These are phyloP conservation scores for Lasiodiplodia sp. DNA, from an alignment of 2,329 filamentous ascomycete genomes.

Conservation along the genomic window DNA sequence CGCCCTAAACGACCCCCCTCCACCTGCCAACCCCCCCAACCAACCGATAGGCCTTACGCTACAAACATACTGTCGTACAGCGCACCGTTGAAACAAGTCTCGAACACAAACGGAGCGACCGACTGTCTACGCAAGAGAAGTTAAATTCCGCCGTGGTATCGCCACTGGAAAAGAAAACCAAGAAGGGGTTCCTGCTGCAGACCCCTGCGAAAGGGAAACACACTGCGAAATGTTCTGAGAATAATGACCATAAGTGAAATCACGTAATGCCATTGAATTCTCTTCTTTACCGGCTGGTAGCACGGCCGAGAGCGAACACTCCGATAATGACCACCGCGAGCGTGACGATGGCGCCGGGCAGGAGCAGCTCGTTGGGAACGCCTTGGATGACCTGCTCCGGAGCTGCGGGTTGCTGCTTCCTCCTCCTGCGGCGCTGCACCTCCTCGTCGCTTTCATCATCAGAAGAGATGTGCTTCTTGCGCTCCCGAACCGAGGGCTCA, in stretches of 20 bases:
- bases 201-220: slow-evolving; percentile 1
- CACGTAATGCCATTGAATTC: not conserved
- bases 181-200: not conserved
- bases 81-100: not conserved
- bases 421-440: slow-evolving; percentile 48
- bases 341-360: slow-evolving; percentile 95
- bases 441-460: slow-evolving; percentile 66
- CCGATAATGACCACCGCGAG: slow-evolving; percentile 91
- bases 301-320: slow-evolving; percentile 86
- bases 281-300: slow-evolving; percentile 55
- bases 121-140: slow-evolving; percentile 18
- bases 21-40: not conserved
- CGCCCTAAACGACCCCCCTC: not conserved
- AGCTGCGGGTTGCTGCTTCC: slow-evolving; percentile 55
- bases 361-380: slow-evolving; percentile 90
- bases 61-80: slow-evolving; percentile 5
- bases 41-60: slow-evolving; percentile 6
- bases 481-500: slow-evolving; percentile 56
- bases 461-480: slow-evolving; percentile 54
- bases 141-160: slow-evolving; percentile 20
- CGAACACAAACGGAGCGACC: slow-evolving; percentile 4
- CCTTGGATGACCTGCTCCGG: slow-evolving; percentile 82
- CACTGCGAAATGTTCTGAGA: not conserved
- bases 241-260: slow-evolving; percentile 1
- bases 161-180: slow-evolving; percentile 3